Base-by-base conservation (phyloP, 108 stramenopile species). In the Nitzschia inconspicua region DNA sequence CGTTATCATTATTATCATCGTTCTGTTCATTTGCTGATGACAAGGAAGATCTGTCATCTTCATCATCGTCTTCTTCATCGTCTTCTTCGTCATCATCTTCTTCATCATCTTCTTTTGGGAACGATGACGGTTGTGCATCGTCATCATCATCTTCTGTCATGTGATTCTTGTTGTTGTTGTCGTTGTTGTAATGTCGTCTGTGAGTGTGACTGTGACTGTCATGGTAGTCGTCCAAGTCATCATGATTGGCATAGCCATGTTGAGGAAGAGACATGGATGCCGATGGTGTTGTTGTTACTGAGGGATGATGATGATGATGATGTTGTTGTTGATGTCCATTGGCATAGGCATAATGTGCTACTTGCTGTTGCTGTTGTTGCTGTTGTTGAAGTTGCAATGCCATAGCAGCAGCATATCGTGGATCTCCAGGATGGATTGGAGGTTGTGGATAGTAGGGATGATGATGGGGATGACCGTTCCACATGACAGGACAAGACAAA, bases 311-410 rank as follows among this genome's bases (percentile, higher is more conserved):
- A n/a, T n/a, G n/a, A n/a, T n/a, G 29, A 25, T 54, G 52, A 9
- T 54, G 53, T 20, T 54, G 53, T 35, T 54, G 53, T 20, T 54
- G 50, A 19, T 51, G 50, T 30, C 32, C 29, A 11, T 51, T 27
- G 47, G 18, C 23, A 23, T 30, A 35, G 18, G 11, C 30, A 16
- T 54, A 25, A 27, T 51, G 50, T 49, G 27, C 48, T 29, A 49
- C 48, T 29, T 49, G 44, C 24, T 46, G 3, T 19, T 9, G 44
- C 18, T 51, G 14, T 29, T 7, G 27, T 18, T 51, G 48, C 13
- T 36, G 34, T 16, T 54, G 35, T 37, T 54, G n/a, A 5, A 19
- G n/a, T 34, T 4, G 51, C 11, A 39, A 39, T 14, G 11, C 1
- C 11, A 39, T n/a, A n/a, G n/a, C n/a, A n/a, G n/a, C n/a, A n/a